phyloP scores from a whole-genome alignment of 1,139 yeast species.

The Hanseniaspora sp. region DNA sequence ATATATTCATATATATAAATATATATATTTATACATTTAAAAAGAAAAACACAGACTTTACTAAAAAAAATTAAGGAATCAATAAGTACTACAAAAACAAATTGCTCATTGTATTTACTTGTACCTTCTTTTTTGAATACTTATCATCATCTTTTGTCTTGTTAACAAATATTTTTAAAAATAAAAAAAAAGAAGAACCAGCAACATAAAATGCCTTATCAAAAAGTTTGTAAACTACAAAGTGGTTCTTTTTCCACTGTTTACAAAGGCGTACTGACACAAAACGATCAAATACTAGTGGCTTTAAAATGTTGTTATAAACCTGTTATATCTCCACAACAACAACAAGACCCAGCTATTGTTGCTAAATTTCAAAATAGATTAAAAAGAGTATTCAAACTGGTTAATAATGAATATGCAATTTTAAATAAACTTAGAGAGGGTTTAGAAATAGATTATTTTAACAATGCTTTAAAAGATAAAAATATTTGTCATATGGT shows the following conservation, averaged over 20 bases:
- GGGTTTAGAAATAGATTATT: not conserved
- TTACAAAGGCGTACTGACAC: constrained; percentile 21
- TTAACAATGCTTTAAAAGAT: not conserved
- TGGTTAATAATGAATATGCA: constrained; percentile 23
- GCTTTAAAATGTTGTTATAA: constrained; percentile 27
- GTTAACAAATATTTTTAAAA: too few relatives aligned
- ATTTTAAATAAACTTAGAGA: constrained; percentile 22
- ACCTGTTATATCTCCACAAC: constrained; percentile 15
- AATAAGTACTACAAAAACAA: too few relatives aligned
- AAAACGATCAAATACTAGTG: constrained; percentile 20
- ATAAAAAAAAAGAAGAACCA: too few relatives aligned
- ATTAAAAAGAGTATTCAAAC: constrained; percentile 16
- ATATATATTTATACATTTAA: too few relatives aligned
- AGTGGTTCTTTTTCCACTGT: constrained; percentile 25
- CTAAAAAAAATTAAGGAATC: too few relatives aligned
- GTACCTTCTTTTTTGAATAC: too few relatives aligned
- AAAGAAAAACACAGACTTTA: too few relatives aligned
- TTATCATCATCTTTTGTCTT: too few relatives aligned
- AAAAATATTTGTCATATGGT: constrained; percentile 44
- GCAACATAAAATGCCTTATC: constrained; percentile 17
- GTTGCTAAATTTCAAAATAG: constrained; percentile 16
- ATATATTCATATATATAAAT: too few relatives aligned
- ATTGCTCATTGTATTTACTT: too few relatives aligned
- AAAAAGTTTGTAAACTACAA: constrained; percentile 20
- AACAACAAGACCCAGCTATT: not conserved